phyloP scores from a whole-genome alignment of 352 stramenopile species.

The Detonula confervacea region DNA sequence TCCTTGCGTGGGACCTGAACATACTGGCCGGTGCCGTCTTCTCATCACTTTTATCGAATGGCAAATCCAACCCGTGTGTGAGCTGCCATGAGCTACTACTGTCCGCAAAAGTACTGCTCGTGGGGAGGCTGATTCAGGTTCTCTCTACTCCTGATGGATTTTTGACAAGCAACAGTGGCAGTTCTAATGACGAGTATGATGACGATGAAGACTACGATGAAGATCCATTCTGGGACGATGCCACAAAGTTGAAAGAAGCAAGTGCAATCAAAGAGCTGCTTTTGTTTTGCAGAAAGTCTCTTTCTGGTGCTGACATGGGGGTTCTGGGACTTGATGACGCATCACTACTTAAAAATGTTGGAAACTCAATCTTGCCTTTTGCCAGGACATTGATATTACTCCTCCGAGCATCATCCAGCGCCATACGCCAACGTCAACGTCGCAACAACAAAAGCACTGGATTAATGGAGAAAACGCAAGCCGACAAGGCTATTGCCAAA shows the following conservation, averaged over 20 bases:
- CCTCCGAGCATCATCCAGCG: slow-evolving; percentile 65
- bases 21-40: slow-evolving; percentile 80
- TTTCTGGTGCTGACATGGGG: slow-evolving; percentile 28
- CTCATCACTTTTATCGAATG: slow-evolving; percentile 74
- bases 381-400: slow-evolving; percentile 77
- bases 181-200: slow-evolving; percentile 57
- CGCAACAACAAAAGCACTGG: slow-evolving; percentile 11
- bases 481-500: slow-evolving; percentile 40
- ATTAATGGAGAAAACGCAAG: slow-evolving; percentile 14
- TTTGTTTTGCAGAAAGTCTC: slow-evolving; percentile 51
- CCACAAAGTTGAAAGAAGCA: slow-evolving; percentile 61
- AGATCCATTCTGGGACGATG: slow-evolving; percentile 60
- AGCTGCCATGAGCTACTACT: slow-evolving; percentile 65
- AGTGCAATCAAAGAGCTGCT: slow-evolving; percentile 62
- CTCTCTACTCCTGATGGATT: slow-evolving; percentile 75
- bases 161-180: slow-evolving; percentile 26
- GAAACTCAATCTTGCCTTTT: slow-evolving; percentile 81
- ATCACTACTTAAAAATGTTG: slow-evolving; percentile 67
- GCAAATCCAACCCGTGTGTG: slow-evolving; percentile 41
- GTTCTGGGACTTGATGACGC: slow-evolving; percentile 36
- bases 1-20: slow-evolving; percentile 85
- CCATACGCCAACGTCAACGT: slow-evolving; percentile 56
- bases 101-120: slow-evolving; percentile 63
- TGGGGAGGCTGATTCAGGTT: slow-evolving; percentile 78
- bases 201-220: slow-evolving; percentile 77